Evolutionary conservation across 352 stramenopile genomes (phyloP), one percentile per base, ranked within the genome.

Genomic region (Globisporangium echinulatum): DNA sequence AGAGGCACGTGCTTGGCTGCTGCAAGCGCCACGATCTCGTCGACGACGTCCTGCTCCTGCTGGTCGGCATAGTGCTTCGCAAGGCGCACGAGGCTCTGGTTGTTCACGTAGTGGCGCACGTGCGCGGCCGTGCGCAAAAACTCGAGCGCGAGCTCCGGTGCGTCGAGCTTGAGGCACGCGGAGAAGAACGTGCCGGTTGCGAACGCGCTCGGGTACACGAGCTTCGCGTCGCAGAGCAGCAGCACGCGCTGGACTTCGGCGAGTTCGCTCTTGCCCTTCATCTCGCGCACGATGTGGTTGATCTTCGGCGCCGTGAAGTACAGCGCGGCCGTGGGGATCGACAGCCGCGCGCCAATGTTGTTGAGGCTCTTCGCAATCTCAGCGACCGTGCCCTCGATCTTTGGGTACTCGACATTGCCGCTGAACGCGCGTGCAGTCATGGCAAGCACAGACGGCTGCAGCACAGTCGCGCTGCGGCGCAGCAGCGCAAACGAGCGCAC

Each of bases 281-380:
- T 88, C 63, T 87, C 80, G 61, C 84, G 84, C 63, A 92, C 82
- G 25, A 94, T 72, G 60, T 86, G 79, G 66, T 94, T 79, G 63
- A 94, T 71, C 75, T 94, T 94, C n/a, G 75, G 72, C 59, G 75
- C 70, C 68, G 84, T 90, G 56, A 94, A 75, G 71, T 94, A 91
- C 19, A 88, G 71, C 56, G 84, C 72, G 15, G 81, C 82, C 56
- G 84, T 91, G 5, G 84, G 67, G 63, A 92, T 92, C 52, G 82
- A 92, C 59, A 92, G 69, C 0, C 82, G 82, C 59, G 72, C 77
- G 64, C 82, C 82, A 61, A 92, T 92, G 42, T 70, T 75, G 49
- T 70, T 88, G 54, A 92, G 69, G 62, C 69, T 69, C 63, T 83
- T 85, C 56, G 79, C 88, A 64, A 92, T 63, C 52, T 92, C 82